Evolutionary conservation across 495 filamentous ascomycete species (phyloP).

Genomic region (Podospora didyma): DNA sequence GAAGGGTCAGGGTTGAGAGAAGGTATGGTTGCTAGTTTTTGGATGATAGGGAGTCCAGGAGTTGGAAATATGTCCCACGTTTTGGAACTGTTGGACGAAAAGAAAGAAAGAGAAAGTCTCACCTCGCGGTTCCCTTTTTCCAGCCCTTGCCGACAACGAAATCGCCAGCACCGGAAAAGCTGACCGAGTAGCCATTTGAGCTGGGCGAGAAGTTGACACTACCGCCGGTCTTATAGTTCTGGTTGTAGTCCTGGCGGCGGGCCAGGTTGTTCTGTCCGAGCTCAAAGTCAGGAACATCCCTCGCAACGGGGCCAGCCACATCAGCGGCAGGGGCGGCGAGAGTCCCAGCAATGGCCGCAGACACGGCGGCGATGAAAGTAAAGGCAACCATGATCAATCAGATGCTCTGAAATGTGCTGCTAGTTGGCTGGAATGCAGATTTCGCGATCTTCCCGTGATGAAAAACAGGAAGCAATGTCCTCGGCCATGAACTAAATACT

Average conservation of each 20-base stretch:
- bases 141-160: slow-evolving; percentile 60
- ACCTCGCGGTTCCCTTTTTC: slow-evolving; percentile 46
- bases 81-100: too few species aligned
- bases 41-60: too few species aligned
- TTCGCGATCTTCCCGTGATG: too few species aligned
- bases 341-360: slow-evolving; percentile 14
- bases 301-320: too few species aligned
- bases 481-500: background rate
- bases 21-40: too few species aligned
- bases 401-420: background rate
- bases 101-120: slow-evolving; percentile 15
- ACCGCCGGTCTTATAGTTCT: slow-evolving; percentile 36
- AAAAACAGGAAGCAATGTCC: background rate
- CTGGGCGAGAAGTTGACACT: slow-evolving; percentile 26
- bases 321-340: slow-evolving; percentile 20
- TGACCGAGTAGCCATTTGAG: slow-evolving; percentile 32
- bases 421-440: too few species aligned
- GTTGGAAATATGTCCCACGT: too few species aligned
- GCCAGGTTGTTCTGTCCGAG: slow-evolving; percentile 24
- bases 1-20: too few species aligned
- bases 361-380: slow-evolving; percentile 17
- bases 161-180: slow-evolving; percentile 43
- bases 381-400: slow-evolving; percentile 20
- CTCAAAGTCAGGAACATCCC: slow-evolving; percentile 27
- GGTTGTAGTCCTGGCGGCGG: slow-evolving; percentile 33